Evolutionary conservation across 1,139 yeast genomes (phyloP), one percentile per base, ranked within the genome.

Genomic region (Meyerozyma athensensis): DNA sequence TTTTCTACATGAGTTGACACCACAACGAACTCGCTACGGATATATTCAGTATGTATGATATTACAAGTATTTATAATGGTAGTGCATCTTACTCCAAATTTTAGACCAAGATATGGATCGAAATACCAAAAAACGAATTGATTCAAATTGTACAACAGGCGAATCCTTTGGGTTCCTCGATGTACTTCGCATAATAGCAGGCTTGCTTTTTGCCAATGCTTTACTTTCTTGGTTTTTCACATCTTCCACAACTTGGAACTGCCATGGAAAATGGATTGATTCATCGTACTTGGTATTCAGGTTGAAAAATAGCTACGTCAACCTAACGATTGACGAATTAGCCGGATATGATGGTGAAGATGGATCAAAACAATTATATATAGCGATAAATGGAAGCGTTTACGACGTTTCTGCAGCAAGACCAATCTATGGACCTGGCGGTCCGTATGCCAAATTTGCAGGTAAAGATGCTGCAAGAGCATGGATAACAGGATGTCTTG

Each of bases 401-500:
- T 86, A 71, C 54, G 95, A 86, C 51, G 95, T 86, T 2, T 59
- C 79, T 3, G 57, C 71, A 0, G 64, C 75, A n/a, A 62, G 69
- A 2, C 59, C 53, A 2, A 61, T 81, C 2, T 86, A 86, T 54
- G 87, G 87, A 0, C 83, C 85, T 0, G 63, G 68, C 1, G 89
- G 89, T 0, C 57, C 81, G 1, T 86, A 86, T 54, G 55, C 65
- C 4, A 62, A 69, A 38, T 75, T 86, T 51, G 72, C 80, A 18
- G 95, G 95, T 0, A 63, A 61, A 35, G 95, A 86, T 54, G 74
- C 79, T 33, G 82, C 92, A 0, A 61, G 95, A 34, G 87, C 87
- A 19, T 81, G 77, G 49, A 82, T 79, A 4, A 86, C 92, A 1
- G 94, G 94, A 4, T 86, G 95, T 51, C 76, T 86, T 46, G 56